phyloP scores from a whole-genome alignment of 495 filamentous ascomycete genomes.

The Penicillium paradoxum region DNA sequence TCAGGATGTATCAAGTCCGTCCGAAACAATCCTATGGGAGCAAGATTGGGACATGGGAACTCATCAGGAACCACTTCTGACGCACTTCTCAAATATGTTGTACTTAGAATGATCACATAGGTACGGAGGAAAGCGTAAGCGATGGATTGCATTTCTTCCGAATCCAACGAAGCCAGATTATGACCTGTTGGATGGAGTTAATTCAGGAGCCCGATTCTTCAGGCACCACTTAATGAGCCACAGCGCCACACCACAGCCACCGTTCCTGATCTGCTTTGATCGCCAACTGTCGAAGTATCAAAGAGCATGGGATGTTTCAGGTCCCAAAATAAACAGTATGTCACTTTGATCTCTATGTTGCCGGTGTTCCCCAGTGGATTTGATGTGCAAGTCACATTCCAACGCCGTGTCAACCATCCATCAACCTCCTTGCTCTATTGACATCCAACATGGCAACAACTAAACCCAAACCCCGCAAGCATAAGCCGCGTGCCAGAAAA shows the following conservation, averaged over 20 bases:
- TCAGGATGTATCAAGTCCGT: neutral
- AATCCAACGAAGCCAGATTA: too few relatives aligned
- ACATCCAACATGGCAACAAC: slow-evolving; percentile 5
- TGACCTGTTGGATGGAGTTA: too few relatives aligned
- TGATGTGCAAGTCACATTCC: neutral
- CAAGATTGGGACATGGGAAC: too few relatives aligned
- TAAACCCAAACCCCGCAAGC: slow-evolving; percentile 7
- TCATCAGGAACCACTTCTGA: too few relatives aligned
- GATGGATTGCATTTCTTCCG: too few relatives aligned
- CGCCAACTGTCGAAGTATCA: neutral
- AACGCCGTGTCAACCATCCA: neutral
- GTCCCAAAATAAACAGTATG: neutral
- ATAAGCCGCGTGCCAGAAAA: neutral
- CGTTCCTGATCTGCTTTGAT: neutral
- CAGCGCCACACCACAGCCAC: slow-evolving; percentile 3
- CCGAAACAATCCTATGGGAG: neutral
- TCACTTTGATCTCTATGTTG: neutral
- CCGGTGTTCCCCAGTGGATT: neutral
- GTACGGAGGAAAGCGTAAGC: too few relatives aligned
- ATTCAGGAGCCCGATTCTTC: neutral
- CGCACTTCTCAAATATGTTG: too few relatives aligned
- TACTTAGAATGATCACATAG: too few relatives aligned
- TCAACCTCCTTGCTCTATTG: neutral
- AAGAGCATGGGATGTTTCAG: neutral
- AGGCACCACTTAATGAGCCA: neutral